Evolutionary conservation across 805 yeast genomes (phyloP).

Genomic region (Yarrowia sp.): DNA sequence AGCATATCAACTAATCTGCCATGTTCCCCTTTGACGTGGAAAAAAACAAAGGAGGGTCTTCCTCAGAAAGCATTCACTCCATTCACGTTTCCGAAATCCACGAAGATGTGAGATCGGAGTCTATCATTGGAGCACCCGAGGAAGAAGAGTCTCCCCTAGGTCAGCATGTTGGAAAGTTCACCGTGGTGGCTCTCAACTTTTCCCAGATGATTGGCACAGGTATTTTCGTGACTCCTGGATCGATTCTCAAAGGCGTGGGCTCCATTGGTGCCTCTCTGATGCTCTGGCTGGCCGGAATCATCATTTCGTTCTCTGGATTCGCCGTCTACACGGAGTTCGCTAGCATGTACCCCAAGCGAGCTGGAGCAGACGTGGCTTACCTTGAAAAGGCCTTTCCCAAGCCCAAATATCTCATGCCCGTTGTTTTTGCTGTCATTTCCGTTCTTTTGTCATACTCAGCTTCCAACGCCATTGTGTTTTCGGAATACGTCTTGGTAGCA

Average conservation of each 20-base stretch:
- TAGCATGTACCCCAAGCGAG: constrained; percentile 64
- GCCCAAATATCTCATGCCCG: constrained; percentile 63
- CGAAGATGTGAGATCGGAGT: neutral
- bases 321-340: constrained; percentile 71
- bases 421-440: constrained; percentile 58
- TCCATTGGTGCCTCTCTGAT: constrained; percentile 63
- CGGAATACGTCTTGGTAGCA: constrained; percentile 60
- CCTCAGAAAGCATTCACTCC: constrained; percentile 10
- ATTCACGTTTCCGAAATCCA: constrained; percentile 10
- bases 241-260: constrained; percentile 61
- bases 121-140: constrained; percentile 15
- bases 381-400: constrained; percentile 62
- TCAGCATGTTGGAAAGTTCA: constrained; percentile 18
- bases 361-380: constrained; percentile 75
- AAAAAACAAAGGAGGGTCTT: neutral
- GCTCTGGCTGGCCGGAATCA: constrained; percentile 63
- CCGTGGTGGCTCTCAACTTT: constrained; percentile 13
- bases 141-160: constrained; percentile 29
- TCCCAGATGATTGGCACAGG: constrained; percentile 8
- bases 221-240: neutral
- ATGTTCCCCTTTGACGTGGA: constrained; percentile 28
- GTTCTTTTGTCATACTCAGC: constrained; percentile 66
- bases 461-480: constrained; percentile 70
- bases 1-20: too few species aligned
- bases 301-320: constrained; percentile 56